Conservation (phyloP, 352 stramenopile genomes). For the Phytophthora constricta region DNA sequence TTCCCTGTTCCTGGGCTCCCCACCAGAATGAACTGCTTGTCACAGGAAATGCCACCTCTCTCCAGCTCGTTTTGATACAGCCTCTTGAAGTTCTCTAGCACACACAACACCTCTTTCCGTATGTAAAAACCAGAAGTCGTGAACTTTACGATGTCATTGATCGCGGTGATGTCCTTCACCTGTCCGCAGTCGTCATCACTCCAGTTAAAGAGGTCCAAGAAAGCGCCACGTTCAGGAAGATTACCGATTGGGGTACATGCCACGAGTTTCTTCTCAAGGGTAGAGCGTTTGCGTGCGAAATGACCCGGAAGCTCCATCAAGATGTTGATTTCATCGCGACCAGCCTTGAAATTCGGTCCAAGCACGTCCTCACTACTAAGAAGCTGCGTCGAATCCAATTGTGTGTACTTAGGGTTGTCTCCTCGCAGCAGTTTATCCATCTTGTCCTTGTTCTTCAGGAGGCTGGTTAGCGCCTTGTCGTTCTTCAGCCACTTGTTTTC, state of each 20-base stretch:
- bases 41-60: neutral
- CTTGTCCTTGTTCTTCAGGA: neutral
- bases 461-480: neutral
- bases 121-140: neutral
- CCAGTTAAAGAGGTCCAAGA: constrained; percentile 13
- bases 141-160: constrained; percentile 5
- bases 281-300: constrained; percentile 5
- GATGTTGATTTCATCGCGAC: neutral
- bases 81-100: constrained; percentile 13
- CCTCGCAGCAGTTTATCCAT: neutral
- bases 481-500: neutral
- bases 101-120: constrained; percentile 11
- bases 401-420: constrained; percentile 2
- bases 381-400: neutral
- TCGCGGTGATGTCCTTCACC: constrained; percentile 2
- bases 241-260: neutral
- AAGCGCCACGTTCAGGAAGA: neutral
- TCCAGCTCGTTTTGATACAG: neutral
- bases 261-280: neutral
- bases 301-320: neutral
- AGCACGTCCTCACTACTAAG: neutral
- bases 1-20: constrained; percentile 23
- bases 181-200: constrained; percentile 2
- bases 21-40: constrained; percentile 14
- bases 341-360: neutral